Conservation (phyloP, 1,139 yeast genomes). For the Magnusiomyces ingens region DNA sequence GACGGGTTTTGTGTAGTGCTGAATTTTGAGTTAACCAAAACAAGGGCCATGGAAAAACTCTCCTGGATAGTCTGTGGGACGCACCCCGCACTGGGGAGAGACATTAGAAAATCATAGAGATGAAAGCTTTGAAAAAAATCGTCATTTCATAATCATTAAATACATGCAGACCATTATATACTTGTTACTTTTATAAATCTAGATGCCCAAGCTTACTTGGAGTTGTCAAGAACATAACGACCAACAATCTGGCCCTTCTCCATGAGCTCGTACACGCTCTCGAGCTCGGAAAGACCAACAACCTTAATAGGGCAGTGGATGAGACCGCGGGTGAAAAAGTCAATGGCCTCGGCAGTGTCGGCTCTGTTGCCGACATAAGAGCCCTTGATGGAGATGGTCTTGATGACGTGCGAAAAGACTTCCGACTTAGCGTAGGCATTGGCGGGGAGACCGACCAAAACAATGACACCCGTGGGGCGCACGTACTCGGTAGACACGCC, state of each 20-base stretch:
- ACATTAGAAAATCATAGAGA: no score
- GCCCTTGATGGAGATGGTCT: slow-evolving; percentile 59
- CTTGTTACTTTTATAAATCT: background rate
- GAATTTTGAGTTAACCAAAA: no score
- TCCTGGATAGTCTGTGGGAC: no score
- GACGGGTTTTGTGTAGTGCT: no score
- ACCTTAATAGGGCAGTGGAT: slow-evolving; percentile 62
- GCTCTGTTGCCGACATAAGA: slow-evolving; percentile 79
- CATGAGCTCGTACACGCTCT: slow-evolving; percentile 57
- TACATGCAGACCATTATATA: no score
- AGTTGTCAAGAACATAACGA: slow-evolving; percentile 59
- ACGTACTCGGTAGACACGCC: slow-evolving; percentile 62
- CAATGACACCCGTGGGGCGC: slow-evolving; percentile 70
- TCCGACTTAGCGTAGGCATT: slow-evolving; percentile 56
- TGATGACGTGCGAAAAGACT: slow-evolving; percentile 60
- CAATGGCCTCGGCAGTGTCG: slow-evolving; percentile 71
- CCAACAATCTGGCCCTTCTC: slow-evolving; percentile 67
- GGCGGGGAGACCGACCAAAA: slow-evolving; percentile 75
- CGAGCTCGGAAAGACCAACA: slow-evolving; percentile 57
- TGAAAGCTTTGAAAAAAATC: no score
- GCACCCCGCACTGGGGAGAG: no score
- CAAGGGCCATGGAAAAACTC: no score
- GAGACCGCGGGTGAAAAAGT: slow-evolving; percentile 62
- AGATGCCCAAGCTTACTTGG: slow-evolving; percentile 28
- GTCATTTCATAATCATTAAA: no score